Percentiles rank a stretch among this genome's conserved stretches.
Evolutionary conservation across 2,329 filamentous ascomycete genomes (phyloP).

Genomic region (Monosporascus cannonballus): DNA sequence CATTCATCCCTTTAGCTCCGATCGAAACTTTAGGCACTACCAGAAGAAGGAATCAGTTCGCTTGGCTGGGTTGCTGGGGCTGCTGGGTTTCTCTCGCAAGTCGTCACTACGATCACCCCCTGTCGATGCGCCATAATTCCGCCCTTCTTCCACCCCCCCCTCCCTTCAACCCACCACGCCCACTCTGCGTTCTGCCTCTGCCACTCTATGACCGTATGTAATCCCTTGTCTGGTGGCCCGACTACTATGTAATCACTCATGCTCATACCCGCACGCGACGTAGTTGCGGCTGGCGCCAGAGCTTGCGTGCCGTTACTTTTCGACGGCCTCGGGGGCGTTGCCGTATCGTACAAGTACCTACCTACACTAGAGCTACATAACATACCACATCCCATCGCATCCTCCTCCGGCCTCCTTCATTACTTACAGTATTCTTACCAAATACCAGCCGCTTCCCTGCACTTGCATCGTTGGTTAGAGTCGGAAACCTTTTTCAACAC

Average conservation of each 20-base stretch:
- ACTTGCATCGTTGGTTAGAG: background rate
- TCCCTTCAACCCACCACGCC: background rate
- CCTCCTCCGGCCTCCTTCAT: constrained; percentile 16
- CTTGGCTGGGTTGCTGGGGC: background rate
- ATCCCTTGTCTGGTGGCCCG: background rate
- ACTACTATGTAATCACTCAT: background rate
- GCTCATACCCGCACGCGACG: background rate
- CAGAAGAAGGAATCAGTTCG: background rate
- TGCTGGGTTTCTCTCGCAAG: too few relatives aligned
- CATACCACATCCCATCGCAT: constrained; percentile 17
- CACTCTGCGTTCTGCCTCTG: too few relatives aligned
- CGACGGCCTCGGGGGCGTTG: constrained; percentile 18
- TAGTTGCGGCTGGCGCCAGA: background rate
- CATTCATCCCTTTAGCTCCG: constrained; percentile 1
- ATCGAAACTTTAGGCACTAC: background rate
- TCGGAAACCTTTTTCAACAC: background rate
- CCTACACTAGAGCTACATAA: constrained; percentile 11
- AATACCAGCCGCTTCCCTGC: constrained; percentile 11
- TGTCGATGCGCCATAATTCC: background rate
- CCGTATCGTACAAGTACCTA: background rate
- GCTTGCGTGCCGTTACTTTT: constrained; percentile 1
- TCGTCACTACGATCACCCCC: background rate
- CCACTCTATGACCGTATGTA: background rate
- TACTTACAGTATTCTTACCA: constrained; percentile 4
- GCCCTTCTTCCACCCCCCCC: background rate